Evolutionary conservation across 2,329 filamentous ascomycete genomes (phyloP), one percentile per base, ranked within the genome.

Genomic region (Sordariomycetes sp.): DNA sequence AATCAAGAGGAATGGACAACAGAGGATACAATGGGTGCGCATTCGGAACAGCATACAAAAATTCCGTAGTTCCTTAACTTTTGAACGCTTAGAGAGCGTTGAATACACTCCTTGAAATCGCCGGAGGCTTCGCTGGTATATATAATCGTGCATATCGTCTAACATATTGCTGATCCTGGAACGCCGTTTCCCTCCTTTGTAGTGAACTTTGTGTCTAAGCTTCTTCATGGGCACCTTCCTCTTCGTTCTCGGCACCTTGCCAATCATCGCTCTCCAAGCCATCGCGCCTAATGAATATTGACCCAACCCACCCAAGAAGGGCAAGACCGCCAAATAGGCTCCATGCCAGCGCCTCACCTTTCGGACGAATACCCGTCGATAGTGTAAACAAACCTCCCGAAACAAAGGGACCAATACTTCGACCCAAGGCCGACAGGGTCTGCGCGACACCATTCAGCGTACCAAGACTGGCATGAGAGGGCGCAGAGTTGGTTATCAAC

Each of bases 361-460:
- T 92, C 3, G 80, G 83, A 9, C 70, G 64, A 5, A 94, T 69
- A 32, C 73, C 70, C 1, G 77, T 81, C 0, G 86, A 81, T 1
- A 90, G 64, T 1, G 86, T 86, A 55, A 94, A 98, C 1, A 98
- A 65, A 1, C 79, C 79, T 0, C 92, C 92, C 0, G 87, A 92
- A 1, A 94, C 64, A 44, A 96, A 88, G 0, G 92, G 92, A 0
- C 92, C 92, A 1, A 86, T 73, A 28, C 88, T 87, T 39, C 92
- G 79, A 8, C 92, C 92, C 0, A 85, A 86, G 0, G 92, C 92
- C 0, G 86, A 94, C 1, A 98, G 75, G 0, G 87, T 94, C 57
- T 98, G 92, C 0, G 92, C 92, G 21, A 96, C 72, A 8, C 92
- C 92, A 50, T 98, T 95, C 18, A 98, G 69, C 0, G 86, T 87